Conservation (phyloP, 345 rosid species). For the Gossypium bickii region DNA sequence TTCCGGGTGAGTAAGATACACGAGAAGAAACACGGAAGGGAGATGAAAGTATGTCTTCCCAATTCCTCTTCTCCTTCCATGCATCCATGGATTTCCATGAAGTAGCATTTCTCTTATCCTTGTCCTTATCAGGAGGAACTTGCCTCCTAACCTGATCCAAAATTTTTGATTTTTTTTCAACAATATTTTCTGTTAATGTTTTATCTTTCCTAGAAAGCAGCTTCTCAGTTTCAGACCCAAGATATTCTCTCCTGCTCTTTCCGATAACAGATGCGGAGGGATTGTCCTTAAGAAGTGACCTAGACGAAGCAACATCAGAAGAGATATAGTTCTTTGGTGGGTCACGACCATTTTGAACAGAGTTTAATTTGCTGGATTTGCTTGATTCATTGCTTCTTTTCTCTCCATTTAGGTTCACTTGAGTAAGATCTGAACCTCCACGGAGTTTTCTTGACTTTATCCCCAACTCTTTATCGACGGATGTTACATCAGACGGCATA, state of each 20-base stretch:
- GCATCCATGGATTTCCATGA: constrained; percentile 69
- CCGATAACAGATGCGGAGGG: constrained; percentile 31
- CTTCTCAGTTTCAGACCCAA: constrained; percentile 40
- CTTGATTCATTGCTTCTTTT: constrained; percentile 30
- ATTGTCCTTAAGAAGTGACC: constrained; percentile 33
- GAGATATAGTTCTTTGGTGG: constrained; percentile 26
- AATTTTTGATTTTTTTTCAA: constrained; percentile 37
- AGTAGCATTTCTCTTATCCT: constrained; percentile 46
- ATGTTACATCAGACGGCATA: constrained; percentile 22
- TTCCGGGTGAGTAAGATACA: constrained; percentile 55
- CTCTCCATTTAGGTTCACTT: constrained; percentile 25
- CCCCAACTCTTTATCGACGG: constrained; percentile 22
- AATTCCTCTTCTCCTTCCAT: constrained; percentile 78
- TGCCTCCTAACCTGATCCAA: constrained; percentile 40
- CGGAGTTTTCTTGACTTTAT: constrained; percentile 29
- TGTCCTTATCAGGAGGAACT: constrained; percentile 45
- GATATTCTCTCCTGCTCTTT: constrained; percentile 44
- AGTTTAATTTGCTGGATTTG: constrained; percentile 35
- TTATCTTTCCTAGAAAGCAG: constrained; percentile 41
- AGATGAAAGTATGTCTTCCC: constrained; percentile 71
- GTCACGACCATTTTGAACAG: constrained; percentile 24
- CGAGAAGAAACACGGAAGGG: constrained; percentile 60
- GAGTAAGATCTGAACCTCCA: constrained; percentile 27
- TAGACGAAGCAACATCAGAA: constrained; percentile 25
- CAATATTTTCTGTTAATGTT: constrained; percentile 23